Base-by-base conservation (phyloP, 2,329 filamentous ascomycete species). In the Diaporthe ampelina region DNA sequence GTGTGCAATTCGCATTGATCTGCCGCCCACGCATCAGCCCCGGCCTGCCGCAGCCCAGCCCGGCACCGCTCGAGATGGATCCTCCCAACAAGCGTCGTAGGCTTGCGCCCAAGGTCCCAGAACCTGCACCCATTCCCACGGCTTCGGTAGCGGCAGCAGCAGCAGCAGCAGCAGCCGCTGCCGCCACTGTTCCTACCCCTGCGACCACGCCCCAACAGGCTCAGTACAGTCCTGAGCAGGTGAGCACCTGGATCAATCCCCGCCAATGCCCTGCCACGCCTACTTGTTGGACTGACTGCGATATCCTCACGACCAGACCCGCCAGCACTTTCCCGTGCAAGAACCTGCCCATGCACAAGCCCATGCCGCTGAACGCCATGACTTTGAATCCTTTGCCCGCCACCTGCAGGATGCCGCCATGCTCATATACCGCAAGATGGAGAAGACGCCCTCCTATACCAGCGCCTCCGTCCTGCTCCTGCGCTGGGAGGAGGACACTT, bases 341-440 rank as follows among this genome's bases (percentile, higher is more conserved):
- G 78, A 78, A 37, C 52, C 78, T 17, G 75, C 69, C 15, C 58
- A 69, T 32, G 70, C 73, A 78, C 52, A 78, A 10, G 75, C 69
- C 3, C 58, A 72, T 48, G 73, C 75, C 78, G 80, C 82, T 72
- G 87, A 90, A 78, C 87, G 89, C 77, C 87, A 90, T 82, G 90
- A 92, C 78, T 93, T 92, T 82, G 91, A 92, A 81, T 88, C 89
- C 70, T 92, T 92, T 80, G 91, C 91, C 75, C 88, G 91, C 61
- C 91, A 93, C 83, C 86, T 93, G 58, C 91, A 93, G 80, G 91
- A 92, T 86, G 91, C 91, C 67, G 91, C 91, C 77, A 91, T 92
- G 88, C 85, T 91, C 78, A 91, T 93, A 77, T 90, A 91, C 80
- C 87, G 89, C 76, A 90, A 92, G 82, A 89, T 89, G 59, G 89